Evolutionary conservation across 2,329 filamentous ascomycete genomes (phyloP).

Genomic region (Calonectria fujianensis): DNA sequence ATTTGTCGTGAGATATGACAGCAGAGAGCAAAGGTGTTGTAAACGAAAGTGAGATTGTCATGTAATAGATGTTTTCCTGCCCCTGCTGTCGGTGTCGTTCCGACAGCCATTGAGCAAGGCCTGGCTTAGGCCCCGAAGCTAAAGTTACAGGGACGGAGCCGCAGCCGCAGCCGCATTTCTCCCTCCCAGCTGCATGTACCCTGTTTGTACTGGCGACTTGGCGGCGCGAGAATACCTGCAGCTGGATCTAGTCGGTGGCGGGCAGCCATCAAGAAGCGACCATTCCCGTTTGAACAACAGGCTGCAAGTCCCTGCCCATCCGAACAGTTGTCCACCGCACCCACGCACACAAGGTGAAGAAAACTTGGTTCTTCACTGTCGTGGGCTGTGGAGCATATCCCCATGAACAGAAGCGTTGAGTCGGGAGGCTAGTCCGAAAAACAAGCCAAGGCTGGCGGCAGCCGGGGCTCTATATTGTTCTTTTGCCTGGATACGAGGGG

Average conservation of each 20-base stretch:
- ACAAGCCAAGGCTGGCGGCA: not conserved
- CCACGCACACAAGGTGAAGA: slow-evolving; percentile 20
- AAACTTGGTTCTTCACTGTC: slow-evolving; percentile 1
- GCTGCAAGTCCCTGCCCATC: slow-evolving; percentile 37
- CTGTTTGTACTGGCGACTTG: slow-evolving; percentile 41
- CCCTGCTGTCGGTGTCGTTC: slow-evolving; percentile 23
- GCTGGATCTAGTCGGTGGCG: slow-evolving; percentile 46
- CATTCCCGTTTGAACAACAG: slow-evolving; percentile 42
- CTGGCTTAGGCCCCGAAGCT: slow-evolving; percentile 26
- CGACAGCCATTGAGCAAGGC: not conserved
- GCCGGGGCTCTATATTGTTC: slow-evolving; percentile 10
- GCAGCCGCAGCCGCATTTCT: slow-evolving; percentile 41
- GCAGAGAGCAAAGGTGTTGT: not conserved
- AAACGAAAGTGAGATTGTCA: slow-evolving; percentile 22
- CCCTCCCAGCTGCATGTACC: slow-evolving; percentile 32
- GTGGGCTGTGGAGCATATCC: not conserved
- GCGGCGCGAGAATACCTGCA: slow-evolving; percentile 40
- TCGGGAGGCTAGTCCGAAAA: not conserved
- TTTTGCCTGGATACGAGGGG: slow-evolving; percentile 22
- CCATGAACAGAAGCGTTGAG: not conserved
- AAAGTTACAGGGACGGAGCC: slow-evolving; percentile 43
- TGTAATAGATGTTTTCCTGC: slow-evolving; percentile 21
- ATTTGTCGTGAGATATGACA: slow-evolving; percentile 24
- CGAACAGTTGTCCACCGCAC: slow-evolving; percentile 33
- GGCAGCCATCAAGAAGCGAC: slow-evolving; percentile 42